Evolutionary conservation across 192 early-diverging fungal genomes (phyloP).

Genomic region (Coemansia sp.): DNA sequence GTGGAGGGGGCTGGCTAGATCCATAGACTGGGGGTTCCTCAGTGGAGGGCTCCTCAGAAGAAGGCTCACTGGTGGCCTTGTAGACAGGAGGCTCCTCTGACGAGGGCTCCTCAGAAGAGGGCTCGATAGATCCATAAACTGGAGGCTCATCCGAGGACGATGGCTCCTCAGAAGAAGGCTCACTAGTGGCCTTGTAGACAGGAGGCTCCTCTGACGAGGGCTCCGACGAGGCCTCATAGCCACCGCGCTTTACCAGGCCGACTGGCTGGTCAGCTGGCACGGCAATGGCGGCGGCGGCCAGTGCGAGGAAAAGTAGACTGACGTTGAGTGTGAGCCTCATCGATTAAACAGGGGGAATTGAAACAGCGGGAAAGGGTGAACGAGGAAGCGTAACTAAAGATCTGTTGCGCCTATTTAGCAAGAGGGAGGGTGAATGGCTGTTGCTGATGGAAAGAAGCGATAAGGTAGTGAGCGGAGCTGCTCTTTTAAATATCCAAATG

Average conservation of each 20-base stretch:
- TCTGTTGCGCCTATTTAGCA: background rate
- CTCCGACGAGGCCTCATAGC: conserved; percentile 17
- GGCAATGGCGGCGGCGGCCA: conserved; percentile 31
- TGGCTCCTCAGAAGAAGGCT: conserved; percentile 18
- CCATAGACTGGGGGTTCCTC: conserved; percentile 3
- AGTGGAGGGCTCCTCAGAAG: conserved; percentile 13
- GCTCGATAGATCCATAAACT: conserved; percentile 1
- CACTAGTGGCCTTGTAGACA: conserved; percentile 17
- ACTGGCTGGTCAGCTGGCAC: conserved; percentile 22
- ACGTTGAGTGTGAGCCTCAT: conserved; percentile 41
- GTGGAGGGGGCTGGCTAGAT: conserved; percentile 12
- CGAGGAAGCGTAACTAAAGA: background rate
- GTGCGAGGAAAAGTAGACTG: conserved; percentile 41
- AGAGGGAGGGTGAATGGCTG: background rate
- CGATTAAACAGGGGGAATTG: background rate
- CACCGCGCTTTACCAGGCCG: conserved; percentile 32
- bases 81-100: conserved; percentile 16
- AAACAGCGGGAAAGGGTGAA: background rate
- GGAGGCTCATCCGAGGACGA: conserved; percentile 17
- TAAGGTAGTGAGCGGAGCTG: background rate
- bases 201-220: conserved; percentile 17
- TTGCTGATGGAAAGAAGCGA: background rate
- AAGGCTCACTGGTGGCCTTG: conserved; percentile 11
- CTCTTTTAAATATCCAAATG: background rate
- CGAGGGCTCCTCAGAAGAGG: conserved; percentile 21